These are phyloP conservation scores for Pythium biforme DNA, from an alignment of 352 stramenopile species.

Conservation along the genomic window DNA sequence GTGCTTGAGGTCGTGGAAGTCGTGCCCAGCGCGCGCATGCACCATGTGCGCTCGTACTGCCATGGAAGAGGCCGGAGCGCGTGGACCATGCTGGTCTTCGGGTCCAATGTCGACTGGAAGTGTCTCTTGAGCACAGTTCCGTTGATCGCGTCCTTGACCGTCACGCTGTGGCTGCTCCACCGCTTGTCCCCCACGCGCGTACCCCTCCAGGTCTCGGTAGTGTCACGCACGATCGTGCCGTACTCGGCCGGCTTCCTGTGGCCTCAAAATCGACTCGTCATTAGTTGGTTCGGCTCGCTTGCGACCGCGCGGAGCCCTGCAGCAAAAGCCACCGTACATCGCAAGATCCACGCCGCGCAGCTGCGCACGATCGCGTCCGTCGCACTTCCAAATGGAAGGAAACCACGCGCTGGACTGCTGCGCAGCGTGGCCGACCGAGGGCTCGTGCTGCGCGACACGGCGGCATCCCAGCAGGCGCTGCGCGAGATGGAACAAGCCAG, in stretches of 20 bases:
- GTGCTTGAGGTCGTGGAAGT: constrained; percentile 8
- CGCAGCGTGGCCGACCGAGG: background rate
- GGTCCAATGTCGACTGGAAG: constrained; percentile 11
- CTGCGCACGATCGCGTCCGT: no score
- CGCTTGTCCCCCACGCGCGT: background rate
- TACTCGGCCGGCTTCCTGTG: constrained; percentile 8
- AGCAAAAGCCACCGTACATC: background rate
- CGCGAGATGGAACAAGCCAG: background rate
- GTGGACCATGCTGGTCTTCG: constrained; percentile 6
- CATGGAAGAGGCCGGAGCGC: background rate
- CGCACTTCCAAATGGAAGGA: no score
- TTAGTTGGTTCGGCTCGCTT: constrained; percentile 17
- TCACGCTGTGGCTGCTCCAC: constrained; percentile 2
- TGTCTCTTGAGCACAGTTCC: background rate
- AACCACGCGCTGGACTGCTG: no score
- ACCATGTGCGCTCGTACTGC: background rate
- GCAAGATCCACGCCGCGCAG: background rate
- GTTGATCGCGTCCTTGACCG: background rate
- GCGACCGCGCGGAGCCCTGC: background rate
- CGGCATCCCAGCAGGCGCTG: background rate
- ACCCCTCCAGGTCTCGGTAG: background rate
- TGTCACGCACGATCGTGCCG: constrained; percentile 10
- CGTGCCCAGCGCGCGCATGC: background rate
- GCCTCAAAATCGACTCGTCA: constrained; percentile 7
- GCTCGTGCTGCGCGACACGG: background rate